Conservation (phyloP, 345 rosid species). For the Gossypium ekmanianum region DNA sequence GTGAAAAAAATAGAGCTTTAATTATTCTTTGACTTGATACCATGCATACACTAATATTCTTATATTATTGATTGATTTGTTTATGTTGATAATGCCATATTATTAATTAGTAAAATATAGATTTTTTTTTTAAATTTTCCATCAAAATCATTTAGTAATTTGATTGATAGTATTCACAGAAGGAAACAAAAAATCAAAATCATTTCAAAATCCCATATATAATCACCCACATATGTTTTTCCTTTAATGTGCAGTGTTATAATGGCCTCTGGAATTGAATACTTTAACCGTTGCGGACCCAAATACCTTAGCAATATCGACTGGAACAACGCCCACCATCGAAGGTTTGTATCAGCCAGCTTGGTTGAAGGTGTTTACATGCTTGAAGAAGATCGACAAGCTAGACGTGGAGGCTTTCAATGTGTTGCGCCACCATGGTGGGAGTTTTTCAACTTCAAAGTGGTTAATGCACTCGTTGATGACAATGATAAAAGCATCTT, state of each 20-base stretch:
- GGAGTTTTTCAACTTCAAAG: conserved; percentile 57
- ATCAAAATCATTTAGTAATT: too few species aligned
- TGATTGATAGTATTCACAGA: too few species aligned
- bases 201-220: neutral
- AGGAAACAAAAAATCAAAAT: too few species aligned
- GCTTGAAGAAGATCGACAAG: conserved; percentile 76
- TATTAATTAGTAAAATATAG: neutral
- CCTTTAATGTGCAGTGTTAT: neutral
- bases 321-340: conserved; percentile 63
- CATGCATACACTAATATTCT: neutral
- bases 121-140: neutral
- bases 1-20: too few species aligned
- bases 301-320: conserved; percentile 32
- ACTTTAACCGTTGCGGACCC: conserved; percentile 37
- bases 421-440: conserved; percentile 82
- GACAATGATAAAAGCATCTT: conserved; percentile 58
- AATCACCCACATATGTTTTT: too few species aligned
- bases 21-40: neutral
- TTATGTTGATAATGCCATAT: neutral
- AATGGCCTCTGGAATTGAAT: conserved; percentile 39
- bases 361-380: conserved; percentile 71
- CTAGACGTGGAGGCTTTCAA: conserved; percentile 43
- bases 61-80: too few species aligned
- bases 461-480: conserved; percentile 52
- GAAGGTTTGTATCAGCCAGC: conserved; percentile 66